Percentiles rank a stretch among this genome's conserved stretches.
Evolutionary conservation across 768 basidiomycete species (phyloP).

Genomic region (Paxillus ammoniavirescens): DNA sequence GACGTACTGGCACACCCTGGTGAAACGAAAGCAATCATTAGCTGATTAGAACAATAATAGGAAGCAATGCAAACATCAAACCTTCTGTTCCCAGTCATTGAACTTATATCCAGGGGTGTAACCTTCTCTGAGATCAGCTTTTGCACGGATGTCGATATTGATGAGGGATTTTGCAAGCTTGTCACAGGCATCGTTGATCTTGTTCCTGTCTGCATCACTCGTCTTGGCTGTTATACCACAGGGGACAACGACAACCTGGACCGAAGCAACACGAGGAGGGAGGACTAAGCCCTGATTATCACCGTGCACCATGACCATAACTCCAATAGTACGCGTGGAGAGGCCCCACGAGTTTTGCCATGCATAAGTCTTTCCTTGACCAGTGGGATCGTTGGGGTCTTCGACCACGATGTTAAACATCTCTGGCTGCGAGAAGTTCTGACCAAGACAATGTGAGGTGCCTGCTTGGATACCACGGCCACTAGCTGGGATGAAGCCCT

Average conservation of each 20-base stretch:
- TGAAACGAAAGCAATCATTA: background rate
- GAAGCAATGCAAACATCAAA: constrained; percentile 26
- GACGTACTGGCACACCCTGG: constrained; percentile 93
- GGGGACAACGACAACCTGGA: constrained; percentile 91
- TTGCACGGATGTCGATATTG: constrained; percentile 74
- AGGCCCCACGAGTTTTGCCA: constrained; percentile 99
- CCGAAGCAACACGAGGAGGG: constrained; percentile 92
- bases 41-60: background rate
- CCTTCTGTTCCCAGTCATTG: constrained; percentile 99
- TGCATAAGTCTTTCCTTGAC: constrained; percentile 71
- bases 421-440: constrained; percentile 93
- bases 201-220: constrained; percentile 59
- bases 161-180: constrained; percentile 72
- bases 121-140: constrained; percentile 89
- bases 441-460: constrained; percentile 97
- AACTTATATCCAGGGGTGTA: constrained; percentile 99
- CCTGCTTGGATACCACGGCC: constrained; percentile 97
- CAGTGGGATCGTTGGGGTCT: constrained; percentile 76
- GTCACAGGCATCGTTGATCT: constrained; percentile 76
- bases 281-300: constrained; percentile 97
- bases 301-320: constrained; percentile 99
- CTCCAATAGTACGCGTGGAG: constrained; percentile 93
- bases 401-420: constrained; percentile 99
- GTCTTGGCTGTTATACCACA: constrained; percentile 92
- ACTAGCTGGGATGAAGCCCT: constrained; percentile 96